Base-by-base conservation (phyloP, 257 asterid genomes). In the Penstemon davidsonii region DNA sequence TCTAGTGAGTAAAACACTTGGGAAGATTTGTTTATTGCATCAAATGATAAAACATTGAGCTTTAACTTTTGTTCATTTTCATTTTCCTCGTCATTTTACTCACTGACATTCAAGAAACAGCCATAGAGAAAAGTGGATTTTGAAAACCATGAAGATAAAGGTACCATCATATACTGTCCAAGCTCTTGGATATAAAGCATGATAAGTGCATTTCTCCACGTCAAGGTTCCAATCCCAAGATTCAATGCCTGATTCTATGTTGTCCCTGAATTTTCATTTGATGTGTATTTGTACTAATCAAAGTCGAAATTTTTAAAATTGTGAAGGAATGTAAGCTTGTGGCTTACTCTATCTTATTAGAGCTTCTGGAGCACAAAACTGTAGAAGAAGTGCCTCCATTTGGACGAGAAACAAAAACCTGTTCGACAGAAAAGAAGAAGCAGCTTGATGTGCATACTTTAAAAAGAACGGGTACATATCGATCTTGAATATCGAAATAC, bases 211-310 rank as follows among this genome's bases (percentile, higher is more conserved):
- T 71, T 72, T 74, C 43, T 76, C 77, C 49, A 85, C 95, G 8
- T 78, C 79, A 59, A 89, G 86, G 62, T 82, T 81, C 96, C 96
- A 89, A 76, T 87, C 96, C 96, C 96, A 89, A 49, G 92, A 87
- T 60, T 78, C 80, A 54, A 89, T 81, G 66, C 95, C 92, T 62
- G 75, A 70, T 62, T 82, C 86, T 69, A 81, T 71, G 44, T 69
- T 62, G 67, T 76, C 81, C 66, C 96, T 89, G 92, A 69, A 71
- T 0, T 25, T 25, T 25, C 33, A 25, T 2, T 25, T 25, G 33
- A 25, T 25, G 33, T 76, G 42, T 61, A 51, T 44, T 13, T 33
- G 19, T 54, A 33, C 25, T 52, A 33, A 54, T 64, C 10, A 8
- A 15, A n/a, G n/a, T 11, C 15, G 15, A 53, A 51, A 33, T 57